These are phyloP conservation scores for Phlebiopsis flavidoalba DNA, from an alignment of 768 basidiomycete species.

Conservation along the genomic window DNA sequence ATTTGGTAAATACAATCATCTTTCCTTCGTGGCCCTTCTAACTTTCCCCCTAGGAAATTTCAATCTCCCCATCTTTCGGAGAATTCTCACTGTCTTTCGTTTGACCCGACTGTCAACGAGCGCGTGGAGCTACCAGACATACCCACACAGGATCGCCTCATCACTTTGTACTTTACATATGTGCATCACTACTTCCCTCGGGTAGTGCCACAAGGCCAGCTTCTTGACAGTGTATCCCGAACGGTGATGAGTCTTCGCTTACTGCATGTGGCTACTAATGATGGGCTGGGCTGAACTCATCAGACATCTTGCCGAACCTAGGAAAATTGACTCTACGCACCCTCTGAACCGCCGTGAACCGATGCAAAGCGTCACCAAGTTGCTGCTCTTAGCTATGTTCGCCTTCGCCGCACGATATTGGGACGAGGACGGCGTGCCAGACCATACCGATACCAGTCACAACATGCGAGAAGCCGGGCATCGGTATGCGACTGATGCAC, in stretches of 20 bases:
- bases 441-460: conserved; percentile 34
- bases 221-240: conserved; percentile 55
- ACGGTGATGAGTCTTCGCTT: conserved; percentile 8
- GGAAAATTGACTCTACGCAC: conserved; percentile 1
- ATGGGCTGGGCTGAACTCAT: background rate
- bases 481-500: conserved; percentile 57
- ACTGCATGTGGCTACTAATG: background rate
- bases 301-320: background rate
- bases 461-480: conserved; percentile 63
- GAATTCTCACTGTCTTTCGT: conserved; percentile 3
- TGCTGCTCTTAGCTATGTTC: conserved; percentile 77
- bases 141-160: conserved; percentile 58
- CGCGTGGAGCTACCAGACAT: conserved; percentile 51
- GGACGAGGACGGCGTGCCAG: background rate
- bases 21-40: background rate
- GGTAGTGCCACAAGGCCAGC: conserved; percentile 63
- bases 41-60: conserved; percentile 17
- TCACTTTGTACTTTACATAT: conserved; percentile 77
- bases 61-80: conserved; percentile 1
- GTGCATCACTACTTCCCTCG: conserved; percentile 85
- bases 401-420: conserved; percentile 72
- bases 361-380: conserved; percentile 53
- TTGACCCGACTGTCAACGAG: conserved; percentile 8
- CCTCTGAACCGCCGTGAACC: conserved; percentile 45
- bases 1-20: conserved; percentile 16